Base-by-base conservation (phyloP, 495 filamentous ascomycete genomes). In the Cercophora samala region DNA sequence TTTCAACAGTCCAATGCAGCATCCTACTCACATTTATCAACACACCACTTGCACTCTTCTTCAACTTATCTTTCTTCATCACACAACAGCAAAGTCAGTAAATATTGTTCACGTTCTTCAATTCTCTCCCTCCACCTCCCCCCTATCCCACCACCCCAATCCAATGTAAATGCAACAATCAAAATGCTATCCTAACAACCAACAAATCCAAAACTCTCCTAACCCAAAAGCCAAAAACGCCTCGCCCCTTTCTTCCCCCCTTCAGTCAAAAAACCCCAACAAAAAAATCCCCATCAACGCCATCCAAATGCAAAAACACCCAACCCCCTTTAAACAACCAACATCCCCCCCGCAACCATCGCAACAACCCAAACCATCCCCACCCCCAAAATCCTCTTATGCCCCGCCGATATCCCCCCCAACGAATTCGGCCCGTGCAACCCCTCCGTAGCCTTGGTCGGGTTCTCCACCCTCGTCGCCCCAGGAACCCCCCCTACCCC, bases 401-500 rank as follows among this genome's bases (percentile, higher is more conserved):
- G 8, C 26, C 25, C 53, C 37, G 24, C 21, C 51, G 23, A n/a
- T 19, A 15, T 42, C 32, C 52, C 23, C n/a, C 51, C 13, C 29
- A 17, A n/a, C 6, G 25, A 59, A 55, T 69, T 69, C 19, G 11
- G 13, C 46, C 64, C 66, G 24, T 59, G 53, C 62, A 78, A 17
- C 18, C 83, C 82, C 5, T 69, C 74, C 8, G 82, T 82, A 4
- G 84, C 84, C 1, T 83, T 83, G 2, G 91, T 87, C 0, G 93
- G 80, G 68, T 89, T 88, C 6, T 79, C 37, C 5, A 95, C 91
- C 21, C 73, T 75, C 0, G 88, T 90, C 1, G 93, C 92, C 58
- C 84, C 83, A 0, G 94, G 94, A 9, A 97, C 86, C 2, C 83
- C 79, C 53, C 80, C 73, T 6, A 79, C 74, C 0, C 91, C 91